Evolutionary conservation across 305 asterid genomes (phyloP), one percentile per base, ranked within the genome.

Genomic region (Nicotiana rustica): DNA sequence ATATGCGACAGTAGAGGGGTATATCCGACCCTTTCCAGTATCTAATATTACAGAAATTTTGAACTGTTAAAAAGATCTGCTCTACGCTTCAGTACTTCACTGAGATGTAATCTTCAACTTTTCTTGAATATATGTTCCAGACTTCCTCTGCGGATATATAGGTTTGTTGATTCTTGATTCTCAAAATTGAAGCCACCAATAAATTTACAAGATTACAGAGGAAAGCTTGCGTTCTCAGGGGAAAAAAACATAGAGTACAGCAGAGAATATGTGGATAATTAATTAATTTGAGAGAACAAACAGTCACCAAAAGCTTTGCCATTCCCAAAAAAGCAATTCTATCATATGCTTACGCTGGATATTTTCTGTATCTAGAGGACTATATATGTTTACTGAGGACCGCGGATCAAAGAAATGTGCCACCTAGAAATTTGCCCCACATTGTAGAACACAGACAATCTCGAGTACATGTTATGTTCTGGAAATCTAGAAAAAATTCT

Each of bases 121-220:
- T 21, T 73, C 79, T 73, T 5, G 41, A 47, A 73, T 57, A 47
- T 49, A 49, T 49, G 25, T 44, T 73, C 15, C 62, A 47, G 79
- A 73, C 18, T 73, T 71, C 21, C 62, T 21, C 44, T 19, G 14
- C 0, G 3, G 71, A 73, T 18, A 71, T 71, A 21, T 19, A 73
- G 62, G 79, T 49, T 73, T 25, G 62, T n/a, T 49, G 41, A 13
- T 13, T 49, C 60, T 35, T 19, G 9, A 6, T 73, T 25, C 1
- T 73, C 41, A 12, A 73, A 38, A 73, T 64, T 64, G 64, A 7
- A 49, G 25, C 14, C 79, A 73, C 62, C 62, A 73, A 25, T 13
- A 73, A 49, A 73, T 73, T 73, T 73, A 49, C n/a, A 12, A 55
- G n/a, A 55, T 55, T 12, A 13, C 59, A 55, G 59, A 55, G 59